phyloP scores from a whole-genome alignment of 352 stramenopile species.

The Phytopythium litorale region DNA sequence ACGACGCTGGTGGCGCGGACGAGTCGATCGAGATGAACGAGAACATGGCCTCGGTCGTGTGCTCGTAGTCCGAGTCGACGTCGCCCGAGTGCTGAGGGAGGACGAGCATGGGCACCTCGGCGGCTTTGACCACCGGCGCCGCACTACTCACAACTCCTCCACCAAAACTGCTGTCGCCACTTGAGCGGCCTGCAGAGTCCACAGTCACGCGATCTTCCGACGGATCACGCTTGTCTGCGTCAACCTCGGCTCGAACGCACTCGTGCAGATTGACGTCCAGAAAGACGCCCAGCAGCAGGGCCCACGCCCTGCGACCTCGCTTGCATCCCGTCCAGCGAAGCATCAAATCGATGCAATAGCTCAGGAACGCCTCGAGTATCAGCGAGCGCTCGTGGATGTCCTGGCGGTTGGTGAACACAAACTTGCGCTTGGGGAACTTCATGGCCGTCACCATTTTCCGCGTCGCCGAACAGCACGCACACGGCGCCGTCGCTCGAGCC shows the following conservation, averaged over 20 bases:
- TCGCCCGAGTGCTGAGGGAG: constrained; percentile 9
- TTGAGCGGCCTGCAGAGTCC: neutral
- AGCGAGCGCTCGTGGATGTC: constrained; percentile 44
- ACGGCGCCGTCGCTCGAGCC: constrained; percentile 22
- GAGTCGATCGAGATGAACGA: constrained; percentile 32
- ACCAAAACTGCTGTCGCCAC: neutral
- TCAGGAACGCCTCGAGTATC: constrained; percentile 50
- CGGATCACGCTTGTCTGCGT: constrained; percentile 13
- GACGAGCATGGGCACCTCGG: neutral
- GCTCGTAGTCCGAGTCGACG: constrained; percentile 18
- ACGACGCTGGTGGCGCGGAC: constrained; percentile 6
- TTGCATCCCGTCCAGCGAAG: constrained; percentile 43
- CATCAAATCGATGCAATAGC: constrained; percentile 29
- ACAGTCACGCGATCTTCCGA: constrained; percentile 13
- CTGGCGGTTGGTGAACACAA: constrained; percentile 40
- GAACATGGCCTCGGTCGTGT: constrained; percentile 25
- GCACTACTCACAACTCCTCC: neutral
- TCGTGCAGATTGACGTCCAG: constrained; percentile 41
- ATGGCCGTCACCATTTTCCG: constrained; percentile 31
- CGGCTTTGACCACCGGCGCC: constrained; percentile 12
- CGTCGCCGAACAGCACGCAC: constrained; percentile 29
- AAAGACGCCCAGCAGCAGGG: constrained; percentile 43
- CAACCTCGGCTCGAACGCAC: constrained; percentile 7
- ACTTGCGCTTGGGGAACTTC: constrained; percentile 47
- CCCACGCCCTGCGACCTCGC: constrained; percentile 41